Percentiles rank a stretch among this genome's conserved stretches.
phyloP scores from a whole-genome alignment of 2,329 filamentous ascomycete genomes.

The Fusarium sp. region DNA sequence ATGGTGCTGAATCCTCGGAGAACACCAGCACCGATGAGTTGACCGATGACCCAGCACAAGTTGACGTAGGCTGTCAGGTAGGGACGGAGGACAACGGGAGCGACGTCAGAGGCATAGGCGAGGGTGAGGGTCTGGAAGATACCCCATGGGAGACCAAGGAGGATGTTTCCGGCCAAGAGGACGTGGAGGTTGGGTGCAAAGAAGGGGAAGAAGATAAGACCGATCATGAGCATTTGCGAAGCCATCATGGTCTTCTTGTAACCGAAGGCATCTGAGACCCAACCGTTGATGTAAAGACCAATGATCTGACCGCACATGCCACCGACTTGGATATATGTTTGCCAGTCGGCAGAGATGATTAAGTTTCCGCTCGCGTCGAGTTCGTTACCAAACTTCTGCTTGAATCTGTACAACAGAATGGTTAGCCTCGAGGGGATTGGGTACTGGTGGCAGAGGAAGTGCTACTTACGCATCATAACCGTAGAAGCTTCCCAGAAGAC shows the following conservation, averaged over 20 bases:
- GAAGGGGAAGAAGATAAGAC: slow-evolving; percentile 64
- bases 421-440: slow-evolving; percentile 44
- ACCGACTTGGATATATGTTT: slow-evolving; percentile 30
- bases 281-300: slow-evolving; percentile 28
- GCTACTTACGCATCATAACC: slow-evolving; percentile 53
- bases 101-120: slow-evolving; percentile 63
- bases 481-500: slow-evolving; percentile 21
- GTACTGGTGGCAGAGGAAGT: slow-evolving; percentile 43
- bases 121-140: slow-evolving; percentile 62
- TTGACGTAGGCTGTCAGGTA: slow-evolving; percentile 64
- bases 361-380: slow-evolving; percentile 19
- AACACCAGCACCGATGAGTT: slow-evolving; percentile 59
- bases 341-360: slow-evolving; percentile 24
- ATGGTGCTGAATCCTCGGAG: slow-evolving; percentile 57
- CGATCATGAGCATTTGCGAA: slow-evolving; percentile 54
- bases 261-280: slow-evolving; percentile 21
- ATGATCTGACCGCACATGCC: slow-evolving; percentile 31
- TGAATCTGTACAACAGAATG: not conserved
- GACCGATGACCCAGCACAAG: slow-evolving; percentile 64
- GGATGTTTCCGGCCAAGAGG: slow-evolving; percentile 60
- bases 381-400: slow-evolving; percentile 30
- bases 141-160: slow-evolving; percentile 62
- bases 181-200: slow-evolving; percentile 58
- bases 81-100: slow-evolving; percentile 58
- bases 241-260: slow-evolving; percentile 53